Percentiles rank a stretch among this genome's conserved stretches.
phyloP scores from a whole-genome alignment of 2,329 filamentous ascomycete species.

The Trichoderma guizhouense region DNA sequence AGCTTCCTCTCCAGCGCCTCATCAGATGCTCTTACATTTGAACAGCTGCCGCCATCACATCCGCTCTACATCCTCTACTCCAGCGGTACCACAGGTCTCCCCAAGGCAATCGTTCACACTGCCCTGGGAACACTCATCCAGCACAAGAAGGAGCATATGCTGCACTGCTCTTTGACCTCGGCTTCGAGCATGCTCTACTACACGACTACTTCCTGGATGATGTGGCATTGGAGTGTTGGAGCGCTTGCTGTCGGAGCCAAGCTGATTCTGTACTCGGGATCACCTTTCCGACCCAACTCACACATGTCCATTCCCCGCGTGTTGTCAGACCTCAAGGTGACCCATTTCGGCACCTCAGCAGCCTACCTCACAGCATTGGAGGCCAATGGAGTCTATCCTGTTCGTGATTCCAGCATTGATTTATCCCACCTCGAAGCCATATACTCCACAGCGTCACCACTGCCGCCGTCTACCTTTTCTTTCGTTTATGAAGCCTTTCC shows the following conservation, averaged over 20 bases:
- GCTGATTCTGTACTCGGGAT: slow-evolving; percentile 86
- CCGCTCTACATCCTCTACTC: slow-evolving; percentile 94
- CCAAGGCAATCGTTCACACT: slow-evolving; percentile 94
- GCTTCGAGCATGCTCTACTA: slow-evolving; percentile 83
- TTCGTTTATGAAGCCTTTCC: slow-evolving; percentile 88
- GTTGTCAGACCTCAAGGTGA: slow-evolving; percentile 76
- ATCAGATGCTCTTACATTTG: slow-evolving; percentile 58
- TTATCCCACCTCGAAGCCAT: slow-evolving; percentile 72
- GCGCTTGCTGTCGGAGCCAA: slow-evolving; percentile 79
- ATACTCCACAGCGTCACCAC: slow-evolving; percentile 88
- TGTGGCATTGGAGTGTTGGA: slow-evolving; percentile 97
- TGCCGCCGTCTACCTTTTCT: slow-evolving; percentile 87
- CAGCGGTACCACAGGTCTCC: slow-evolving; percentile 79
- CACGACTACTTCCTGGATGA: slow-evolving; percentile 97
- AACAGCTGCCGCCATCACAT: slow-evolving; percentile 77
- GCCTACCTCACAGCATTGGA: slow-evolving; percentile 92
- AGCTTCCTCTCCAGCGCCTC: slow-evolving; percentile 43
- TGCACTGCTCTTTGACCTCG: slow-evolving; percentile 77
- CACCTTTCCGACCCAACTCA: slow-evolving; percentile 77
- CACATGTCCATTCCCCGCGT: slow-evolving; percentile 79
- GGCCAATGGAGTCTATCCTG: slow-evolving; percentile 64
- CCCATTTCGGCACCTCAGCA: slow-evolving; percentile 91
- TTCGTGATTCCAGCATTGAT: slow-evolving; percentile 50
- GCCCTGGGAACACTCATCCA: slow-evolving; percentile 86
- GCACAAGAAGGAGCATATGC: slow-evolving; percentile 92